Conservation (phyloP, 345 rosid species). For the thale cress (Arabidopsis thaliana) region DNA sequence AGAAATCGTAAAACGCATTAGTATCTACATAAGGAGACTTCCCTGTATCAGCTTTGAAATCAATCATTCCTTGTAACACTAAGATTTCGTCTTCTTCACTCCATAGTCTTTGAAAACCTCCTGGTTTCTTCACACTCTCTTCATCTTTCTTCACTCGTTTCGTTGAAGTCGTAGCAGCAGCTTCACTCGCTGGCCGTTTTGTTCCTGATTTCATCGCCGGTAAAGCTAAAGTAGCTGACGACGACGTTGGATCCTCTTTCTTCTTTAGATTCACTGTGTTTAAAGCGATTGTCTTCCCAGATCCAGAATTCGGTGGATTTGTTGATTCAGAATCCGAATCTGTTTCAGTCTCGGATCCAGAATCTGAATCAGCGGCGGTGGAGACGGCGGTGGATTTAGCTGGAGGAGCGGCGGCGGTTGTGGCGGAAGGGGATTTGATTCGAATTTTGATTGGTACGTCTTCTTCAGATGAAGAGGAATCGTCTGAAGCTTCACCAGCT, state of each 20-base stretch:
- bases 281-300: slow-evolving; percentile 39
- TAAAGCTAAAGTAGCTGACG: slow-evolving; percentile 4
- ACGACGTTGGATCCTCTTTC: neutral
- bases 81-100: slow-evolving; percentile 55
- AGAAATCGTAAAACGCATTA: slow-evolving; percentile 42
- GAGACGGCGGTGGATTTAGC: slow-evolving; percentile 1
- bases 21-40: slow-evolving; percentile 44
- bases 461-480: slow-evolving; percentile 36
- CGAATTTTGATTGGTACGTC: neutral
- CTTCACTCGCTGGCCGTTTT: slow-evolving; percentile 35
- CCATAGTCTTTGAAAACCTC: slow-evolving; percentile 48
- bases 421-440: neutral
- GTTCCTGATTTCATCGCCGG: slow-evolving; percentile 33
- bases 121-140: slow-evolving; percentile 30
- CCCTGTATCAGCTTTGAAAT: slow-evolving; percentile 47
- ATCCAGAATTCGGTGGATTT: slow-evolving; percentile 36
- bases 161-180: neutral
- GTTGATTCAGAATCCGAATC: slow-evolving; percentile 45
- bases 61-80: slow-evolving; percentile 49
- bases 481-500: slow-evolving; percentile 28
- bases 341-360: slow-evolving; percentile 45
- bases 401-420: slow-evolving; percentile 7
- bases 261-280: slow-evolving; percentile 16
- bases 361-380: slow-evolving; percentile 29
- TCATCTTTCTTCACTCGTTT: slow-evolving; percentile 41